Evolutionary conservation across 1,139 yeast species (phyloP), one percentile per base, ranked within the genome.

Genomic region (Groenewaldozyma sp.): DNA sequence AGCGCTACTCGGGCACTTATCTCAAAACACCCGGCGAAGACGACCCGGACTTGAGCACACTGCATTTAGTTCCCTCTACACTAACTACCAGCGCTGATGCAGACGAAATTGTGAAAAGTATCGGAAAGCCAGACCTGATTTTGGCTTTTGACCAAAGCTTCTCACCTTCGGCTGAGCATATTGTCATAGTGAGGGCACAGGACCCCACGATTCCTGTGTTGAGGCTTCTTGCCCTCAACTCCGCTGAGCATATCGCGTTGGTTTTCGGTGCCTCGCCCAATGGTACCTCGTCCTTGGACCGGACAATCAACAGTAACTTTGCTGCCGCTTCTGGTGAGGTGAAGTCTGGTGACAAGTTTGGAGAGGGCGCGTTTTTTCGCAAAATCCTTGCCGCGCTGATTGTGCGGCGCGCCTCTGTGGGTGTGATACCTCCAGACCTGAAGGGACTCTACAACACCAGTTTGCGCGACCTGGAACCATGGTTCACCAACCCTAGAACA

Each of bases 371-470:
- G 20, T 74, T 75, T 51, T 62, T 83, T 39, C 80, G 76, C 48
- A 75, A 74, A 35, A 74, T 82, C 16, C 77, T 88, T 1, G 84
- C 95, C 0, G 86, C 94, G 1, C 73, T 82, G 13, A 95, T 87
- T 3, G 86, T 88, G 34, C 62, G 86, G 40, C 66, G 95, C 51
- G 94, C 82, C 50, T 72, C 78, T 45, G 86, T 82, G n/a, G 97
- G 97, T 4, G 71, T 74, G 34, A 59, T 88, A 35, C 94, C 95
- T 2, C 81, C 86, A 0, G 94, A 81, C 51, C 63, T 86, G 37
- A 70, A 82, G 54, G 88, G 93, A 7, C 75, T 83, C 13, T 84
- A 81, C 56, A 68, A 76, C 34, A 82, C 79, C 48, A 74, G 79
- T 41, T 65, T 87, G 47, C 67, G 68, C 7, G 82, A 78, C 49